phyloP scores from a whole-genome alignment of 768 basidiomycete genomes.

The Leccinum subtestaceum region DNA sequence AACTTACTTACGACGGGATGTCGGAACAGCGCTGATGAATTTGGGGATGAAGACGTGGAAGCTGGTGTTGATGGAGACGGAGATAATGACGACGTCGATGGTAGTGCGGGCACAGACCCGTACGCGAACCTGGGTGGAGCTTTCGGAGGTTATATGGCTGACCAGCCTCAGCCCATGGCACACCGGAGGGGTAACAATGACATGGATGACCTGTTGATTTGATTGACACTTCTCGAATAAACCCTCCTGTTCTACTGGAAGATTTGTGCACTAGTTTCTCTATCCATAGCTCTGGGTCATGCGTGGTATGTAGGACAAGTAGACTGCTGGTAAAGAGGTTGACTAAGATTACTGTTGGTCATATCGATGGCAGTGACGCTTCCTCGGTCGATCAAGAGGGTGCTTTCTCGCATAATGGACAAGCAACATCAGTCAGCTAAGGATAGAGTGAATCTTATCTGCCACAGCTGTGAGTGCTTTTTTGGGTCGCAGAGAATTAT shows the following conservation, averaged over 20 bases:
- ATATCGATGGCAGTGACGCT: neutral
- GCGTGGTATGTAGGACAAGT: slow-evolving; percentile 11
- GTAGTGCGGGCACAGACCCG: slow-evolving; percentile 50
- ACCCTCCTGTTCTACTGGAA: neutral
- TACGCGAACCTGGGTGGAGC: slow-evolving; percentile 81
- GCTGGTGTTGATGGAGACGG: slow-evolving; percentile 34
- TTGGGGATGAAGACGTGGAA: slow-evolving; percentile 25
- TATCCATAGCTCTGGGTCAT: neutral
- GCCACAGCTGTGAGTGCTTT: slow-evolving; percentile 26
- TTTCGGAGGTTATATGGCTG: slow-evolving; percentile 70
- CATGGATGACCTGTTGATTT: slow-evolving; percentile 71
- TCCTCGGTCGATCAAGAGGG: neutral
- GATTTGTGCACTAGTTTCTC: slow-evolving; percentile 5
- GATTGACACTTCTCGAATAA: neutral
- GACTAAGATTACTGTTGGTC: neutral
- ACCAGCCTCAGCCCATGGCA: slow-evolving; percentile 67
- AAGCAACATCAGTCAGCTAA: slow-evolving; percentile 19
- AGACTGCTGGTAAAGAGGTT: neutral
- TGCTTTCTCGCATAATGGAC: neutral
- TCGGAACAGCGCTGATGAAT: slow-evolving; percentile 4
- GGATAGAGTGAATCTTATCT: slow-evolving; percentile 31
- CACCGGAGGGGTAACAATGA: slow-evolving; percentile 42
- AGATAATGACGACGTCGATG: slow-evolving; percentile 42
- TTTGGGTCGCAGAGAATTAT: slow-evolving; percentile 78
- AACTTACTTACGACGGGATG: slow-evolving; percentile 3